These are phyloP conservation scores for Emmonsiellopsis sp. DNA, from an alignment of 2,329 filamentous ascomycete genomes.

Conservation along the genomic window DNA sequence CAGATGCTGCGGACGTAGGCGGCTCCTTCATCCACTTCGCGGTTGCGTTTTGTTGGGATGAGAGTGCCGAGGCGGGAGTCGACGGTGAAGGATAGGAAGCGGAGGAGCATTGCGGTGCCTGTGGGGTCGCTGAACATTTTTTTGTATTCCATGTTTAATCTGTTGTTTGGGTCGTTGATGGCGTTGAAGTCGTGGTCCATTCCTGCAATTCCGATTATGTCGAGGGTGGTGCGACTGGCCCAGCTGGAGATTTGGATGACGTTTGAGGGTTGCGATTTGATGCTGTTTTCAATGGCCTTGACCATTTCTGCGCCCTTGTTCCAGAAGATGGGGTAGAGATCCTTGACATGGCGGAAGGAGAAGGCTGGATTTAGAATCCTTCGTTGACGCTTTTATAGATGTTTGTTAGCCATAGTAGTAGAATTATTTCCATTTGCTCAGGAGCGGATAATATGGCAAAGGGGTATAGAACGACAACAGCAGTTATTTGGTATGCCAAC, in stretches of 20 bases:
- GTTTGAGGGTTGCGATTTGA: conserved; percentile 17
- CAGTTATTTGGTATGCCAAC: background rate
- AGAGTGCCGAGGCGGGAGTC: conserved; percentile 50
- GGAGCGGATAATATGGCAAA: background rate
- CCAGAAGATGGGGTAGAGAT: conserved; percentile 81
- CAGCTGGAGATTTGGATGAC: conserved; percentile 51
- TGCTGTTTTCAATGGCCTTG: conserved; percentile 44
- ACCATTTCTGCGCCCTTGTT: conserved; percentile 60
- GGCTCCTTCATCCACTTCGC: conserved; percentile 49
- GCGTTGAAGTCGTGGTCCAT: conserved; percentile 63
- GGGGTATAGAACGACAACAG: background rate
- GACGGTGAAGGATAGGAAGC: conserved; percentile 51
- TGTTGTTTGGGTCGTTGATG: conserved; percentile 50
- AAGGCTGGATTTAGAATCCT: conserved; percentile 76
- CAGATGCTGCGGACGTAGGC: conserved; percentile 56
- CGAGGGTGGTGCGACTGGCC: conserved; percentile 59
- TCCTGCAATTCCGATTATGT: conserved; percentile 65
- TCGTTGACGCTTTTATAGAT: conserved; percentile 44
- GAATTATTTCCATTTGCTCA: background rate
- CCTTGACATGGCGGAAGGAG: conserved; percentile 74
- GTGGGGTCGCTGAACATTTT: conserved; percentile 16
- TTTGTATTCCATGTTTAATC: conserved; percentile 39
- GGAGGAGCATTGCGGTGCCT: background rate
- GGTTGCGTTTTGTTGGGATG: conserved; percentile 63
- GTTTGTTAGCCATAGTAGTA: background rate